These are phyloP conservation scores for Citrus australasica DNA, from an alignment of 345 rosid species.

Conservation along the genomic window DNA sequence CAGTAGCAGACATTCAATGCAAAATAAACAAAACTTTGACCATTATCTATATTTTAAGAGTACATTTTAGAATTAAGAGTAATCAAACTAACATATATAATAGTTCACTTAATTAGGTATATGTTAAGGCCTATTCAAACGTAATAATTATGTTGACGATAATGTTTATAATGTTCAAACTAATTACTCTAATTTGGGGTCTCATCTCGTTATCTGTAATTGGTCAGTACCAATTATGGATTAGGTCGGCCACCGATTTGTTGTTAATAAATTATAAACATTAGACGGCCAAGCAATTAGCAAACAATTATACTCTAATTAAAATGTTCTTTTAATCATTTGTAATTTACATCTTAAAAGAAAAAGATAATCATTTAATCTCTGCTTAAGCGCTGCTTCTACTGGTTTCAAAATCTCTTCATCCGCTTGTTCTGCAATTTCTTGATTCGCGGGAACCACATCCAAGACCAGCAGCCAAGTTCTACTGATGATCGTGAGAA, in stretches of 20 bases:
- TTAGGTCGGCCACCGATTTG: slow-evolving; percentile 12
- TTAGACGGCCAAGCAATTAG: neutral
- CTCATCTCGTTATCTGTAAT: slow-evolving; percentile 10
- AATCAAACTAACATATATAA: neutral
- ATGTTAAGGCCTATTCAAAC: slow-evolving; percentile 11
- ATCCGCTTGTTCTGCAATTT: too few species aligned
- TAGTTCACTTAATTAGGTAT: slow-evolving; percentile 2
- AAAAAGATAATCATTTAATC: neutral
- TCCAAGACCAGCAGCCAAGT: too few species aligned
- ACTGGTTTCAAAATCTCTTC: too few species aligned
- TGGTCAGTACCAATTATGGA: slow-evolving; percentile 14
- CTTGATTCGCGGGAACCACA: too few species aligned
- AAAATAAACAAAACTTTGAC: too few species aligned
- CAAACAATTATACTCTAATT: neutral
- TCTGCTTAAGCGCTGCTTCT: too few species aligned
- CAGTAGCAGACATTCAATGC: too few species aligned
- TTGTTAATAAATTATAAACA: neutral
- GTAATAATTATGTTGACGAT: slow-evolving; percentile 13
- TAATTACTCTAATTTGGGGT: slow-evolving; percentile 1
- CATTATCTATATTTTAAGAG: too few species aligned
- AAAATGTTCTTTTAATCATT: neutral
- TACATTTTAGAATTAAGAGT: too few species aligned
- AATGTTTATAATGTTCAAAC: neutral
- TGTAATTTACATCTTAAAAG: neutral
- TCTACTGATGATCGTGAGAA: too few species aligned